These are phyloP conservation scores for Haplosporangium sp. DNA, from an alignment of 371 early-diverging fungal species.

Conservation along the genomic window DNA sequence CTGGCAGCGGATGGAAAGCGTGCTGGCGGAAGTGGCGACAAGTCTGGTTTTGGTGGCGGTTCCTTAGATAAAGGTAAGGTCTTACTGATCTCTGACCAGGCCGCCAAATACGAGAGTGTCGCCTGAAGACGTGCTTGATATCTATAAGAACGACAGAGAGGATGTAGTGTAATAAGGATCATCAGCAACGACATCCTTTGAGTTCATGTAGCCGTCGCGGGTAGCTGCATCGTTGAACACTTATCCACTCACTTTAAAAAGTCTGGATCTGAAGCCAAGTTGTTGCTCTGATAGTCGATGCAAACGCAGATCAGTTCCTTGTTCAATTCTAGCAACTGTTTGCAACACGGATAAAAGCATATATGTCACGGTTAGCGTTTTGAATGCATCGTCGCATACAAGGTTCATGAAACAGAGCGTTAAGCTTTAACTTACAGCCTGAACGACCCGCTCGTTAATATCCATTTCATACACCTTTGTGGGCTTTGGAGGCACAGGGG, in stretches of 20 bases:
- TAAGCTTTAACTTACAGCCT: conserved; percentile 22
- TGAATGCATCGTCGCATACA: too few relatives aligned
- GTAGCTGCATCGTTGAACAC: neutral
- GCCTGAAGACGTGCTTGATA: conserved; percentile 50
- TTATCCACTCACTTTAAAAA: conserved; percentile 24
- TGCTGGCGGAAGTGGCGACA: conserved; percentile 51
- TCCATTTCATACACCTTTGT: conserved; percentile 28
- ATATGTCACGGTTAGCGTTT: too few relatives aligned
- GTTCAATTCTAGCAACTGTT: conserved; percentile 40
- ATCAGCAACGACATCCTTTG: neutral
- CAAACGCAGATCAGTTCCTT: conserved; percentile 49
- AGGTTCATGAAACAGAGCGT: too few relatives aligned
- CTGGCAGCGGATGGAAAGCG: conserved; percentile 43
- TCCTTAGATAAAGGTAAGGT: conserved; percentile 38
- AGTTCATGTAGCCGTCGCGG: neutral
- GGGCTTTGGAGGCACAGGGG: conserved; percentile 4
- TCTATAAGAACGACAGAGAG: conserved; percentile 7
- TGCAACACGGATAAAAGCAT: neutral
- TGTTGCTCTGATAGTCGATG: conserved; percentile 44
- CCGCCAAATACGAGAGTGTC: conserved; percentile 49
- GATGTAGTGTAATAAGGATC: neutral
- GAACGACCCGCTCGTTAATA: conserved; percentile 45
- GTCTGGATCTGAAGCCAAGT: conserved; percentile 31
- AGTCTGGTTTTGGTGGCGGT: conserved; percentile 50
- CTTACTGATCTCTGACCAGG: conserved; percentile 49